phyloP scores from a whole-genome alignment of 371 early-diverging fungal genomes.

The Scutellospora calospora region DNA sequence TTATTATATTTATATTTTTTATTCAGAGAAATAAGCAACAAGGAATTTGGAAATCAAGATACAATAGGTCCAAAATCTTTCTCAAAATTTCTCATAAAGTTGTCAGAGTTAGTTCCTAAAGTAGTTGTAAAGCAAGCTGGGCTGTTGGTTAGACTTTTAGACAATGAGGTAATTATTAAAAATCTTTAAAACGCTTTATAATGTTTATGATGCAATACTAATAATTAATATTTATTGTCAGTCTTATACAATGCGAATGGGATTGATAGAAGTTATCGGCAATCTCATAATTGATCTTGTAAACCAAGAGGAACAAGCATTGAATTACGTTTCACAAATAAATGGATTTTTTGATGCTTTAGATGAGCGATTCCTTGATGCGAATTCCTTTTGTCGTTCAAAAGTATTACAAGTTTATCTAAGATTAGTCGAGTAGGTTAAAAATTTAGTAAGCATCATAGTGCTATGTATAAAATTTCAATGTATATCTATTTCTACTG shows the following conservation, averaged over 20 bases:
- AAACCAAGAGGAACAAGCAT: constrained; percentile 65
- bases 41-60: constrained; percentile 69
- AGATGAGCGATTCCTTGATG: constrained; percentile 91
- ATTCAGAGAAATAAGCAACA: constrained; percentile 52
- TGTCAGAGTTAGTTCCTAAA: constrained; percentile 86
- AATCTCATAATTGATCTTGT: constrained; percentile 78
- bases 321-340: constrained; percentile 68
- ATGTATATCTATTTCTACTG: neutral
- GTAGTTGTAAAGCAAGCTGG: constrained; percentile 87
- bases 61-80: constrained; percentile 79
- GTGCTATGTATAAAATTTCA: neutral
- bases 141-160: constrained; percentile 81
- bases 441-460: neutral
- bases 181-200: neutral
- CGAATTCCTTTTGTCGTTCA: constrained; percentile 80
- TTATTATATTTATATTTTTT: neutral
- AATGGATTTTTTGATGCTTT: constrained; percentile 85
- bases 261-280: constrained; percentile 89
- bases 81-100: constrained; percentile 78
- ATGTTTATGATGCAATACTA: neutral
- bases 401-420: constrained; percentile 88
- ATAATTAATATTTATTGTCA: constrained; percentile 44
- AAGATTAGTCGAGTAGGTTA: constrained; percentile 79
- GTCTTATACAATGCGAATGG: constrained; percentile 85
- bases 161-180: constrained; percentile 75